Percentiles rank a stretch among this genome's conserved stretches.
Evolutionary conservation across 108 stramenopile genomes (phyloP).

Genomic region (Bacterosira constricta): DNA sequence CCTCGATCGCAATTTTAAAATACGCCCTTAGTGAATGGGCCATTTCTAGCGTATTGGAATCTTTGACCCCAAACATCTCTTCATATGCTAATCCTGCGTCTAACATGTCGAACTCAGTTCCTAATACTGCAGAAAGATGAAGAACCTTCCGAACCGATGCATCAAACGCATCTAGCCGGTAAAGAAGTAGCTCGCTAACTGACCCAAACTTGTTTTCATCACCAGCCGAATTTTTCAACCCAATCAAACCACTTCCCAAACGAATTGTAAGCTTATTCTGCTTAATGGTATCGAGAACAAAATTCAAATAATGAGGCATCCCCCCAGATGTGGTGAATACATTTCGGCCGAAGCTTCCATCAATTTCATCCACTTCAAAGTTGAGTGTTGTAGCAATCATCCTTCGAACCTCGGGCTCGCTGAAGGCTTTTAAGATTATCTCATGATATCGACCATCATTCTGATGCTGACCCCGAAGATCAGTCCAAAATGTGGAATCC

Average conservation of each 20-base stretch:
- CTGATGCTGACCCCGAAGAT: slow-evolving; percentile 20
- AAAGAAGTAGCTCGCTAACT: slow-evolving; percentile 57
- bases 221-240: slow-evolving; percentile 20
- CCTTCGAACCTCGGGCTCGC: slow-evolving; percentile 41
- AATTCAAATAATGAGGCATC: slow-evolving; percentile 64
- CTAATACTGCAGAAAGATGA: slow-evolving; percentile 62
- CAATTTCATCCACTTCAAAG: slow-evolving; percentile 35
- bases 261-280: slow-evolving; percentile 29
- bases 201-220: slow-evolving; percentile 34
- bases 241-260: slow-evolving; percentile 31
- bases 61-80: slow-evolving; percentile 20
- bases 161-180: slow-evolving; percentile 59
- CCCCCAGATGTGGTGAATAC: slow-evolving; percentile 57
- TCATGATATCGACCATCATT: slow-evolving; percentile 36
- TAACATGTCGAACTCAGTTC: slow-evolving; percentile 53
- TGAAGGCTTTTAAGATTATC: slow-evolving; percentile 49
- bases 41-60: slow-evolving; percentile 21
- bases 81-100: slow-evolving; percentile 50
- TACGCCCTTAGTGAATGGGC: slow-evolving; percentile 21
- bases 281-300: slow-evolving; percentile 60
- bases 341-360: slow-evolving; percentile 37
- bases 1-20: slow-evolving; percentile 55
- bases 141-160: slow-evolving; percentile 44
- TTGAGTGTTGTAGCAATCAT: slow-evolving; percentile 50
- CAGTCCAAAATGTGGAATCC: slow-evolving; percentile 48